Evolutionary conservation across 2,329 filamentous ascomycete genomes (phyloP).

Genomic region (Neophaeococcomyces mojaviensis): DNA sequence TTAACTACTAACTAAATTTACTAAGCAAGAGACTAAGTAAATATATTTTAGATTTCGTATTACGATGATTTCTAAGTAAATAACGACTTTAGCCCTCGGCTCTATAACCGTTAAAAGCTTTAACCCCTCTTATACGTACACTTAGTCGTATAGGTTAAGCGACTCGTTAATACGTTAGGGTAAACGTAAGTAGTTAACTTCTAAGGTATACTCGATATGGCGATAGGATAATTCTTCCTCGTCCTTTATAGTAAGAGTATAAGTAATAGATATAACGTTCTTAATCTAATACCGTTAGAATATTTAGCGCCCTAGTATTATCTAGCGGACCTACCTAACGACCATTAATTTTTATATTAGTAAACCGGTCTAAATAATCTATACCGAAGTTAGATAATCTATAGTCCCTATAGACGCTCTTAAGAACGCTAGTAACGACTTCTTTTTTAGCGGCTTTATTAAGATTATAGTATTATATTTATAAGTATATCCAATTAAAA

Average conservation of each 20-base stretch:
- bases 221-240: slow-evolving; percentile 2
- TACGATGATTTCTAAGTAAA: too few relatives aligned
- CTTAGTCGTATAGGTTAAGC: too few relatives aligned
- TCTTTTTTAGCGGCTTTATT: slow-evolving; percentile 4
- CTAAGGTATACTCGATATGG: background rate
- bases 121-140: too few relatives aligned
- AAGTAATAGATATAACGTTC: slow-evolving; percentile 4
- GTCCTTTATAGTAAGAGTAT: slow-evolving; percentile 1
- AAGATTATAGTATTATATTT: slow-evolving; percentile 6
- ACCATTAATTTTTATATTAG: background rate
- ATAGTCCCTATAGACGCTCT: background rate
- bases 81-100: too few relatives aligned
- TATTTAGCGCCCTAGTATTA: background rate
- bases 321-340: background rate
- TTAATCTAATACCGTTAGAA: slow-evolving; percentile 4
- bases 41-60: too few relatives aligned
- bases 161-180: slow-evolving; percentile 5
- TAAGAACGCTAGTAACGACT: background rate
- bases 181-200: background rate
- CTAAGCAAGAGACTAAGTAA: too few relatives aligned
- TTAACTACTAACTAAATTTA: too few relatives aligned
- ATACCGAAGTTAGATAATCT: background rate
- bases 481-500: slow-evolving; percentile 5
- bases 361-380: background rate
- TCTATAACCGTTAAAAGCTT: too few relatives aligned